phyloP scores from a whole-genome alignment of 805 yeast species.

The Wickerhamomyces kurtzmanii region DNA sequence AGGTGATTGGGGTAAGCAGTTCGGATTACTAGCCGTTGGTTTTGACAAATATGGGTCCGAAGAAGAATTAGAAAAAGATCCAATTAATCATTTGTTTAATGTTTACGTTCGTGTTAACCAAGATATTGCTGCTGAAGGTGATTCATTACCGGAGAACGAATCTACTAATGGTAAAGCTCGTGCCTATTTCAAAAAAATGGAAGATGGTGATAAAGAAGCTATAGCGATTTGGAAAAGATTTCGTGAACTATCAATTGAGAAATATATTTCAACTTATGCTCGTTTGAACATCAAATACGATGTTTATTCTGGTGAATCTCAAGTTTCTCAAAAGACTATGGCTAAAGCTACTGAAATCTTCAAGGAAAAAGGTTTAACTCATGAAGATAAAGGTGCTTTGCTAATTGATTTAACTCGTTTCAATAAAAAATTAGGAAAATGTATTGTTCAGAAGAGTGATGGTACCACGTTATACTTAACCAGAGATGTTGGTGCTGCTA shows the following conservation, averaged over 20 bases:
- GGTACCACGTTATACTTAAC: slow-evolving; percentile 93
- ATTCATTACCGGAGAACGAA: slow-evolving; percentile 30
- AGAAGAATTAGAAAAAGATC: slow-evolving; percentile 60
- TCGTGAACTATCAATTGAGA: slow-evolving; percentile 84
- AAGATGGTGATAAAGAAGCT: slow-evolving; percentile 82
- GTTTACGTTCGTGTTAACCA: slow-evolving; percentile 84
- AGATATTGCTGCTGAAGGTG: slow-evolving; percentile 55
- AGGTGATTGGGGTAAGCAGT: slow-evolving; percentile 99
- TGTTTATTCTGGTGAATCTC: slow-evolving; percentile 91
- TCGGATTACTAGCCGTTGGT: slow-evolving; percentile 92
- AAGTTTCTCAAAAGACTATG: slow-evolving; percentile 71
- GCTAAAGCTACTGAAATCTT: slow-evolving; percentile 51
- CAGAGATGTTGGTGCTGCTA: slow-evolving; percentile 95
- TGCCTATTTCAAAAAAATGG: slow-evolving; percentile 83
- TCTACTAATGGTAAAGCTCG: slow-evolving; percentile 78
- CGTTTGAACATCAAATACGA: slow-evolving; percentile 87
- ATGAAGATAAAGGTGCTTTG: slow-evolving; percentile 86
- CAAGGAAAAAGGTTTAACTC: slow-evolving; percentile 58
- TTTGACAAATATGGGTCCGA: slow-evolving; percentile 79
- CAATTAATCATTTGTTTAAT: slow-evolving; percentile 89
- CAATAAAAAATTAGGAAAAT: slow-evolving; percentile 89
- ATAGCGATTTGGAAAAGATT: slow-evolving; percentile 74
- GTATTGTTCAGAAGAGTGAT: slow-evolving; percentile 86
- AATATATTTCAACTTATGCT: slow-evolving; percentile 80
- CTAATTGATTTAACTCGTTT: slow-evolving; percentile 76